Evolutionary conservation across 2,329 filamentous ascomycete species (phyloP), one percentile per base, ranked within the genome.

Genomic region (Neurospora sp.): DNA sequence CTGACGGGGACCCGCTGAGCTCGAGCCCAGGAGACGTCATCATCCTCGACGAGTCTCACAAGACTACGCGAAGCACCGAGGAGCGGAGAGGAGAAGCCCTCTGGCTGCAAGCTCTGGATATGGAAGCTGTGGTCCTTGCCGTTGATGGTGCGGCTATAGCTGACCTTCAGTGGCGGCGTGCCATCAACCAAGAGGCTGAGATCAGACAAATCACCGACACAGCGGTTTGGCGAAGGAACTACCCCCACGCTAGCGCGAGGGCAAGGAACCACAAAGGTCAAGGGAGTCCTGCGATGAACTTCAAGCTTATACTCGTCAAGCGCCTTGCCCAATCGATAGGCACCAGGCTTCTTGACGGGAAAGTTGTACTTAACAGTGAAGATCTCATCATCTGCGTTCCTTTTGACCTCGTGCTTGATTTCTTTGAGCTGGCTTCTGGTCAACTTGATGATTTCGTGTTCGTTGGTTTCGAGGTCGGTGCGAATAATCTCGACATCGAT

Each of bases 281-380:
- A 92, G 67, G 89, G 89, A 68, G 85, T 86, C 52, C 87, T 85
- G 52, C 91, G 88, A 75, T 94, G 93, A 11, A 97, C 92, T 78
- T 98, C 93, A 39, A 99, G 87, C 79, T 97, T 97, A 71, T 96
- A 96, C 78, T 97, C 91, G 78, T 99, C 96, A 73, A 97, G 82
- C 10, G 99, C 93, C 77, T 89, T 93, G 70, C 90, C 87, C 39
- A 99, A 85, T 57, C 91, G 87, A 80, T 99, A 99, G 23, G 96
- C 86, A 41, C 96, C 96, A 1, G 93, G 88, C 79, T 96, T 96
- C 82, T 92, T 96, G 43, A 96, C 86, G 0, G 87, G 84, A 75
- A 92, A 91, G 68, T 89, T 86, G 76, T 96, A 88, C 68, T 88
- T 85, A 68, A 92, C 87, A 8, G 85, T 82, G 3, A 84, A 82